Evolutionary conservation across 1,284 basidiomycete species (phyloP), one percentile per base, ranked within the genome.

Genomic region (Lentinus polychrous): DNA sequence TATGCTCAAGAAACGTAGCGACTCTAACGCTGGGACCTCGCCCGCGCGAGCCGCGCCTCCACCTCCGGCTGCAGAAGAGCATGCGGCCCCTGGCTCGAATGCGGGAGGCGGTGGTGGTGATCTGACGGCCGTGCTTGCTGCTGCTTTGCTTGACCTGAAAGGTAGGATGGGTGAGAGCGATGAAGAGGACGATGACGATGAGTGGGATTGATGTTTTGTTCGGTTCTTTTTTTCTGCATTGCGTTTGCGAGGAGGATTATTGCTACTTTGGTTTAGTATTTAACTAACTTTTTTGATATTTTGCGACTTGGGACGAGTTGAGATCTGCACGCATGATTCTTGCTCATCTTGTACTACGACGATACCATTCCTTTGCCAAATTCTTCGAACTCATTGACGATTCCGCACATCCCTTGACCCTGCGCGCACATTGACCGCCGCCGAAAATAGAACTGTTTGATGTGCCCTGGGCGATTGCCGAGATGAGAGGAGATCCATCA

Each of bases 91-190:
- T 50, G 50, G 52, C 23, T 60, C 27, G 70, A 66, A 42, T 71
- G 72, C 60, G 2, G 72, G 62, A 3, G 72, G 65, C 2, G 75
- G 62, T 10, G 73, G 70, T 15, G 73, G 72, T 3, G 79, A 85
- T 60, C 61, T 88, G 35, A 84, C 85, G 0, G 74, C 75, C 39
- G 82, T 81, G 31, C 65, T 88, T 40, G 84, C 83, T 4, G 77
- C 78, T 11, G 85, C 85, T 5, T 65, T 88, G 49, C 75, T 73
- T 48, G 81, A 87, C 61, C 73, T 94, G 57, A 97, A 93, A 66
- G 92, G 89, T 65, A 87, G 92, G 60, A 74, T 97, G 64, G 93
- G 90, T 3, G 91, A 93, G 56, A 90, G 83, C 56, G 91, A 94
- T 57, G 91, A 93, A 2, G 92, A 96, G 36, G 92, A 94, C 10